Conservation (phyloP, 371 early-diverging fungal genomes). For the Mucor lusitanicus region DNA sequence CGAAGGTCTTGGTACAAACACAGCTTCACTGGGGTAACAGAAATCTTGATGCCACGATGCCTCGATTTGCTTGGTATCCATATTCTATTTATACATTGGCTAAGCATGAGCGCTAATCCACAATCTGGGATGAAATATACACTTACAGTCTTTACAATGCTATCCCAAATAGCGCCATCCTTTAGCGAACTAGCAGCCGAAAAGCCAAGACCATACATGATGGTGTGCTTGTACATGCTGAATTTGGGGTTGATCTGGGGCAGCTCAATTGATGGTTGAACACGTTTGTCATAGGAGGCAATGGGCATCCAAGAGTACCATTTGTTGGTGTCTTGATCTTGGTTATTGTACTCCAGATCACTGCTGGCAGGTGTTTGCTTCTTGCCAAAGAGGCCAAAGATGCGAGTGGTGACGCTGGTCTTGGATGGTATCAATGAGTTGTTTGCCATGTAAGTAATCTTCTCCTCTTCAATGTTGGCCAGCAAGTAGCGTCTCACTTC, state of each 20-base stretch:
- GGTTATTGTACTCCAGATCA: conserved; percentile 5
- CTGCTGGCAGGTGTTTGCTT: conserved; percentile 3
- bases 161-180: conserved; percentile 66
- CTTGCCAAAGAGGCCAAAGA: conserved; percentile 26
- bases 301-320: conserved; percentile 38
- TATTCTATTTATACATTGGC: conserved; percentile 12
- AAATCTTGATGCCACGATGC: conserved; percentile 53
- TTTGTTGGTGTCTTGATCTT: conserved; percentile 11
- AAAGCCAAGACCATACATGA: conserved; percentile 65
- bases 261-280: conserved; percentile 55
- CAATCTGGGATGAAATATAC: background rate
- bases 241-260: conserved; percentile 68
- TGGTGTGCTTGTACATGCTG: conserved; percentile 55
- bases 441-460: conserved; percentile 38
- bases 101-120: background rate
- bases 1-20: conserved; percentile 63
- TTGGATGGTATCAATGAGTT: conserved; percentile 31
- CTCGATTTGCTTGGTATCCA: conserved; percentile 27
- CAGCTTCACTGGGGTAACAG: conserved; percentile 77
- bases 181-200: conserved; percentile 38
- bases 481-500: conserved; percentile 67
- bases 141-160: conserved; percentile 66
- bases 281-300: conserved; percentile 23
- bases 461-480: conserved; percentile 55
- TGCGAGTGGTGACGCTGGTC: conserved; percentile 27